phyloP scores from a whole-genome alignment of 1,139 yeast genomes.

The Debaryomycetaceae sp. region DNA sequence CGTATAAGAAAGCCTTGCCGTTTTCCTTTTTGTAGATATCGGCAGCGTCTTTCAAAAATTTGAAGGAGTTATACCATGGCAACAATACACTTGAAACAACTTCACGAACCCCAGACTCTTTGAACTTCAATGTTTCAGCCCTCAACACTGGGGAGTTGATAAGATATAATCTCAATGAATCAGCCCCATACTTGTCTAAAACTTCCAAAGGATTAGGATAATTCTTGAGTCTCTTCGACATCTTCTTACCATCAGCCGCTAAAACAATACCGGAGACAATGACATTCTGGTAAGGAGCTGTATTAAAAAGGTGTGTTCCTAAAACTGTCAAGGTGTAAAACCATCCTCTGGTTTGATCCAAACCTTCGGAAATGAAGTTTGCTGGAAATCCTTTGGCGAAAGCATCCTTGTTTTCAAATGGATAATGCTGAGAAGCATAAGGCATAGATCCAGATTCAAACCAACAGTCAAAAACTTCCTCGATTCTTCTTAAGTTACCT shows the following conservation, averaged over 20 bases:
- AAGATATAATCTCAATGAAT: constrained; percentile 90
- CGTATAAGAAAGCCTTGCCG: constrained; percentile 68
- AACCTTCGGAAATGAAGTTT: constrained; percentile 96
- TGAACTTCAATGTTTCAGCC: constrained; percentile 94
- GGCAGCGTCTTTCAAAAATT: constrained; percentile 93
- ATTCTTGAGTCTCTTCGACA: constrained; percentile 97
- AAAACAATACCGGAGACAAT: constrained; percentile 95
- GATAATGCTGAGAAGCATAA: constrained; percentile 94
- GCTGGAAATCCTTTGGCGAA: constrained; percentile 90
- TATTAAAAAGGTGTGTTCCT: constrained; percentile 90
- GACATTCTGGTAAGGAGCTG: constrained; percentile 92
- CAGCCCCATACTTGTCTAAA: constrained; percentile 91
- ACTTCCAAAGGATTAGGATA: constrained; percentile 92
- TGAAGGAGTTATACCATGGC: constrained; percentile 98
- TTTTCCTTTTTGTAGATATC: constrained; percentile 77
- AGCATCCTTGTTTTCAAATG: constrained; percentile 77
- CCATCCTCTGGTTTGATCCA: constrained; percentile 99
- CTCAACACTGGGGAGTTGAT: constrained; percentile 96
- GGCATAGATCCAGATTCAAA: constrained; percentile 99
- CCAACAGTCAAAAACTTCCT: constrained; percentile 99
- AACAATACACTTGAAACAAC: constrained; percentile 91
- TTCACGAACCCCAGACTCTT: constrained; percentile 98
- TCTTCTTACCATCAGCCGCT: constrained; percentile 98
- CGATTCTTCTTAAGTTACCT: constrained; percentile 83
- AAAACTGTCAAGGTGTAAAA: constrained; percentile 93